Percentiles rank a stretch among this genome's conserved stretches.
These are phyloP conservation scores for Lithohypha guttulata DNA, from an alignment of 2,329 filamentous ascomycete genomes.

Conservation along the genomic window DNA sequence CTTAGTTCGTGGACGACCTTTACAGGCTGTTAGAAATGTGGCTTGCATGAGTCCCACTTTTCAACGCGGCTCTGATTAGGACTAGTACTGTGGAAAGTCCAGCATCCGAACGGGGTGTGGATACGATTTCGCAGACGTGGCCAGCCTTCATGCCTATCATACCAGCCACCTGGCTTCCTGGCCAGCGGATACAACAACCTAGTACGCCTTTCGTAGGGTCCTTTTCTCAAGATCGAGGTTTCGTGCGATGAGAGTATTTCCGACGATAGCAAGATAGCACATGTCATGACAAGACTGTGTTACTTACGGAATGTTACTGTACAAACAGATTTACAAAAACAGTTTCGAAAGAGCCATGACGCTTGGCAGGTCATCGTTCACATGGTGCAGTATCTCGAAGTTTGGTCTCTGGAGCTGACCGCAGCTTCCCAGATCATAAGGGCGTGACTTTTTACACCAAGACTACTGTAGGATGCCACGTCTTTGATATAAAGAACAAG, in stretches of 20 bases:
- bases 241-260: background rate
- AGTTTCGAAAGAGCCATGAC: too few relatives aligned
- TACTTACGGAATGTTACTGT: slow-evolving; percentile 3
- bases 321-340: too few relatives aligned
- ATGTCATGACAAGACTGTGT: slow-evolving; percentile 2
- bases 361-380: background rate
- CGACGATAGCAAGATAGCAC: slow-evolving; percentile 1
- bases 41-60: slow-evolving; percentile 7
- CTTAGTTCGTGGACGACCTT: slow-evolving; percentile 9
- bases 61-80: slow-evolving; percentile 4
- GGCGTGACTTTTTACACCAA: too few relatives aligned
- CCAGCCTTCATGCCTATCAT: slow-evolving; percentile 8
- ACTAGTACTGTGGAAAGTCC: background rate
- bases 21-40: slow-evolving; percentile 4
- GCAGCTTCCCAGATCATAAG: too few relatives aligned
- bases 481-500: too few relatives aligned
- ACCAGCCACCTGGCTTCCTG: slow-evolving; percentile 6
- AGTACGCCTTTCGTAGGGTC: slow-evolving; percentile 1
- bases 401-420: too few relatives aligned
- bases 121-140: slow-evolving; percentile 9
- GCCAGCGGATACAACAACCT: slow-evolving; percentile 8
- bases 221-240: slow-evolving; percentile 6
- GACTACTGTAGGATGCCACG: too few relatives aligned
- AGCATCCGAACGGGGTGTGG: slow-evolving; percentile 2
- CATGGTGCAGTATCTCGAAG: too few relatives aligned